Base-by-base conservation (phyloP, 805 yeast genomes). In the Sugiyamaella valdiviana region DNA sequence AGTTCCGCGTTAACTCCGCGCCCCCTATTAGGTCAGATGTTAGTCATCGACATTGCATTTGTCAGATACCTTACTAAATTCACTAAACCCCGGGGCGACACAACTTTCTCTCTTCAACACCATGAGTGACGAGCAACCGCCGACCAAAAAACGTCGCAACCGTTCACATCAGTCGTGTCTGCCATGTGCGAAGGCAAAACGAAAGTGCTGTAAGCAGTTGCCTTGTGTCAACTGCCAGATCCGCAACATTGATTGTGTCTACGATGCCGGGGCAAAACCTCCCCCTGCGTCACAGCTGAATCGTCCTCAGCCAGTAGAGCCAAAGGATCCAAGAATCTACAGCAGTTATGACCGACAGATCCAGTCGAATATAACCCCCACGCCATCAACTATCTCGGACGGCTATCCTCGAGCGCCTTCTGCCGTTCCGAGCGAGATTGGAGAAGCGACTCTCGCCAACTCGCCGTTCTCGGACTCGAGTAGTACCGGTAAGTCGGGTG, bases 141-240 rank as follows among this genome's bases (percentile, higher is more conserved):
- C 44, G 5, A 22, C 14, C 14, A 47, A 45, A 21, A 36, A 45
- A 16, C 35, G 38, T 23, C 45, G 57, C 14, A 45, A 43, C 21
- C 17, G 57, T 38, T n/a, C 51, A 9, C 54, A 51, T 26, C 32
- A 40, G 15, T 51, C 57, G 19, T 53, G 57, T 32, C 32, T 51
- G 40, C 45, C 54, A 6, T 53, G 57, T 40, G 51, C 50, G 5
- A 44, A 42, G 26, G 44, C 57, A 2, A 53, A 53, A 36, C 47
- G 57, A 10, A 53, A 51, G 44, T 53, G 57, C 38, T 48, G 50
- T 15, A 36, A 43, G 36, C 45, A 49, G 22, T 16, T n/a, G 12
- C 57, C 57, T 1, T 53, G 57, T 38, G 45, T 19, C 17, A 48
- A 53, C 46, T 53, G 57, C 36, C 15, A 32, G 23, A 41, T 53